Evolutionary conservation across 2,329 filamentous ascomycete species (phyloP).

Genomic region (Exophiala sideris): DNA sequence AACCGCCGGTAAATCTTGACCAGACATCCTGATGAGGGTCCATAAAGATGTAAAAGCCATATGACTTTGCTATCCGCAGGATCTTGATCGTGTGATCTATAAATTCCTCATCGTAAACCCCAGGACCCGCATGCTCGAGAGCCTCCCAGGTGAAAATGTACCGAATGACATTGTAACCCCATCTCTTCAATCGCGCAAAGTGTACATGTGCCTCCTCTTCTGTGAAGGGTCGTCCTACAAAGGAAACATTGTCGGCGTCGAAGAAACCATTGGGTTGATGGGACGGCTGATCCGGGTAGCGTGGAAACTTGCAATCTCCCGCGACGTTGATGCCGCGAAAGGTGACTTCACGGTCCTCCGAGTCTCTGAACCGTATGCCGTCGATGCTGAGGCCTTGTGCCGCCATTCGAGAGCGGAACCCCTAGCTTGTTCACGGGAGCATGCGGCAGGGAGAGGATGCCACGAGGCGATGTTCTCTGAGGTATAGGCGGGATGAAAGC

Average conservation of each 20-base stretch:
- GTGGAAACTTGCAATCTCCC: constrained; percentile 85
- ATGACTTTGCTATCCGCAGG: constrained; percentile 77
- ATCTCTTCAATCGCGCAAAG: constrained; percentile 79
- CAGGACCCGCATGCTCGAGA: constrained; percentile 88
- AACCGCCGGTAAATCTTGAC: constrained; percentile 91
- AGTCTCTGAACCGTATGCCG: constrained; percentile 78
- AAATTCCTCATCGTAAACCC: constrained; percentile 89
- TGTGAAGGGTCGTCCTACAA: constrained; percentile 80
- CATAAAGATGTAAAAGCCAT: constrained; percentile 97
- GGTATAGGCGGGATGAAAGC: too few relatives aligned
- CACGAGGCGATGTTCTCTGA: neutral
- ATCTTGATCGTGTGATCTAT: constrained; percentile 86
- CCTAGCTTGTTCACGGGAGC: constrained; percentile 9
- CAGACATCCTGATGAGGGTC: constrained; percentile 99
- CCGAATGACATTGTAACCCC: constrained; percentile 92
- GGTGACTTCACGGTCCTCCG: constrained; percentile 76
- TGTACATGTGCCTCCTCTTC: constrained; percentile 79
- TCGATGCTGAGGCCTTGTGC: constrained; percentile 77
- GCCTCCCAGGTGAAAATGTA: constrained; percentile 99
- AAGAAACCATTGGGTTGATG: constrained; percentile 78
- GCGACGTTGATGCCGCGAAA: constrained; percentile 93
- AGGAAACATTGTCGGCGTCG: constrained; percentile 86
- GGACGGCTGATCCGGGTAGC: constrained; percentile 74
- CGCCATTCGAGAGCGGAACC: constrained; percentile 54
- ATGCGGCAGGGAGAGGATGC: constrained; percentile 8